These are phyloP conservation scores for Aspergillus aculeatus DNA, from an alignment of 2,329 filamentous ascomycete species.

Conservation along the genomic window DNA sequence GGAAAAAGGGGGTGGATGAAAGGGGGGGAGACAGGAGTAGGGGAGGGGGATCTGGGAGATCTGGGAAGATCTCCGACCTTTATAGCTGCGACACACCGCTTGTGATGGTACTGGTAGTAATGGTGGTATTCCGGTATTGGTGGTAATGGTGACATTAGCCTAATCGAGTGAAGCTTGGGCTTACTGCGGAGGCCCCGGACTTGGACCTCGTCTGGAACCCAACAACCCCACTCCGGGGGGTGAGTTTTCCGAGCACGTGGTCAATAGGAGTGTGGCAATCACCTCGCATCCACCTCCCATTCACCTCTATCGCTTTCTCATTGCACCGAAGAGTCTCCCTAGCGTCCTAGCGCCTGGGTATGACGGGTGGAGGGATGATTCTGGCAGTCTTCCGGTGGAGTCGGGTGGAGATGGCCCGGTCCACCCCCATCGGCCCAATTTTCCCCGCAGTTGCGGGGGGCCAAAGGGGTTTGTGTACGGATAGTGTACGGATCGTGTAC, in stretches of 20 bases:
- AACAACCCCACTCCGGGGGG: no score
- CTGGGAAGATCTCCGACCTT: slow-evolving; percentile 27
- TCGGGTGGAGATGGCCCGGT: slow-evolving; percentile 15
- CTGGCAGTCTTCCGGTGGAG: slow-evolving; percentile 5
- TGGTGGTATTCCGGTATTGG: no score
- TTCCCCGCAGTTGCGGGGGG: slow-evolving; percentile 5
- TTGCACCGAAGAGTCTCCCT: slow-evolving; percentile 2
- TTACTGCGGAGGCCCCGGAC: slow-evolving; percentile 24
- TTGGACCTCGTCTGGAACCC: slow-evolving; percentile 11
- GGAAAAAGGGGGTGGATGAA: slow-evolving; percentile 26
- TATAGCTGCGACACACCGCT: slow-evolving; percentile 27
- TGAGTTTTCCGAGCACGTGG: slow-evolving; percentile 11
- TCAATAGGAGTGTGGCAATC: slow-evolving; percentile 16
- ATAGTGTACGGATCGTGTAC: no score
- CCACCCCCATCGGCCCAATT: not conserved
- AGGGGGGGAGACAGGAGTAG: slow-evolving; percentile 27
- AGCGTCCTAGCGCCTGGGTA: not conserved
- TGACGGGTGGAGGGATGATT: slow-evolving; percentile 11
- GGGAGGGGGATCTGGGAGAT: slow-evolving; percentile 4
- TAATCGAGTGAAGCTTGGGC: slow-evolving; percentile 23
- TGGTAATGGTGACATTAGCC: slow-evolving; percentile 13
- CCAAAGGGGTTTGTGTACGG: no score
- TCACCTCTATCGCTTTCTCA: not conserved
- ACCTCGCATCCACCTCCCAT: not conserved
- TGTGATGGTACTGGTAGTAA: slow-evolving; percentile 2